Base-by-base conservation (phyloP, 106 monocot genomes). In the Ottelia alismoides region DNA sequence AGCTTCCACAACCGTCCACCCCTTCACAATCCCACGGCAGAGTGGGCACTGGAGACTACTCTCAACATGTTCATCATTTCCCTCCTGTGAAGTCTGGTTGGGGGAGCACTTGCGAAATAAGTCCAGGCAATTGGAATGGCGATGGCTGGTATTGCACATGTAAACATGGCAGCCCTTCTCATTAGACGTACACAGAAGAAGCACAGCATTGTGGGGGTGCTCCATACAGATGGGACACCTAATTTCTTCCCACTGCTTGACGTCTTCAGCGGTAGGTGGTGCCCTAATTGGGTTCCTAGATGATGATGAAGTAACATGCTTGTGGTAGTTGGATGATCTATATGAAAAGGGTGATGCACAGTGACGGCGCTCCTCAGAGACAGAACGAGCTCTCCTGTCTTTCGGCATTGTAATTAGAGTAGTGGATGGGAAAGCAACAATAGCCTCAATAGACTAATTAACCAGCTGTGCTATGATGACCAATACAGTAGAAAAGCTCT, bases 211-310 rank as follows among this genome's bases (percentile, higher is more conserved):
- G 72, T 92, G 91, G 6, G 91, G 91, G 26, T 85, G 81, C 26
- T 92, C 91, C 91, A 92, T 85, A 68, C 91, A 92, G 14, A 92
- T 81, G 21, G 91, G 71, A 31, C 91, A 92, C 0, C 76, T 62
- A 9, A 66, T 75, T 32, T 81, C 91, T 27, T 85, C 85, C 80
- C 84, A 91, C 51, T 85, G 65, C 25, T 70, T 66, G 6, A 67
- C 48, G 26, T 78, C 78, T 20, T 81, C 81, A 44, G 65, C 55
- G 22, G 56, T 24, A 3, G 57, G 12, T 0, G 27, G 49, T 3
- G 63, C 44, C 64, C 63, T 56, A 22, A 56, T 44, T 32, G 60
- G 22, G 11, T 49, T 22, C n/a, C n/a, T n/a, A n/a, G n/a, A n/a
- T n/a, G n/a, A n/a, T n/a, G n/a, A n/a, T n/a, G n/a, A n/a, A n/a